These are phyloP conservation scores for Hypoxylon sp. DNA, from an alignment of 2,329 filamentous ascomycete species.

Conservation along the genomic window DNA sequence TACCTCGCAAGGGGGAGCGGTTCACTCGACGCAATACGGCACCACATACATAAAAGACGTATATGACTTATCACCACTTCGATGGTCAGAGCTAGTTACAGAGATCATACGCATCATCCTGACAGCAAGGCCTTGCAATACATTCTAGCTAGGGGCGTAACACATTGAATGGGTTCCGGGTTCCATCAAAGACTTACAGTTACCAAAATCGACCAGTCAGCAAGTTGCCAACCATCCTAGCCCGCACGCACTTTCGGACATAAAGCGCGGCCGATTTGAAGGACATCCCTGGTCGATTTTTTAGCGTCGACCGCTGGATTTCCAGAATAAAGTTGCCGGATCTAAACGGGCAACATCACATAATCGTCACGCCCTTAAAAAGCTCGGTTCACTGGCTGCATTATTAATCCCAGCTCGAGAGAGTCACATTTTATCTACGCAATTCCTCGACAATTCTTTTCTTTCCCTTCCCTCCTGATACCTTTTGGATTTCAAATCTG, in stretches of 20 bases:
- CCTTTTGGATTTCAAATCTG: slow-evolving; percentile 13
- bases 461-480: slow-evolving; percentile 19
- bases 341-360: slow-evolving; percentile 46
- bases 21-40: not conserved
- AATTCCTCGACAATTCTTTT: slow-evolving; percentile 36
- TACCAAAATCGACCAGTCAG: slow-evolving; percentile 45
- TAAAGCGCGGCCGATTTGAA: slow-evolving; percentile 46
- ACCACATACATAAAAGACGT: slow-evolving; percentile 17
- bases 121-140: slow-evolving; percentile 35
- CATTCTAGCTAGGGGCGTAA: slow-evolving; percentile 24
- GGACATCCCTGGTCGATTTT: slow-evolving; percentile 37
- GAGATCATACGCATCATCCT: slow-evolving; percentile 30
- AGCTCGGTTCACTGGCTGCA: slow-evolving; percentile 37
- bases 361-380: slow-evolving; percentile 45
- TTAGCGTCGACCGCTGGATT: slow-evolving; percentile 36
- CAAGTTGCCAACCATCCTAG: slow-evolving; percentile 27
- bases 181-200: slow-evolving; percentile 39
- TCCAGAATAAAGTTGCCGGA: slow-evolving; percentile 43
- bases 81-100: not conserved
- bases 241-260: slow-evolving; percentile 45
- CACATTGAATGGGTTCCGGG: slow-evolving; percentile 33
- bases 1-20: not conserved
- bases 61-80: slow-evolving; percentile 2
- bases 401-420: slow-evolving; percentile 46
- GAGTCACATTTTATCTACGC: slow-evolving; percentile 38